Evolutionary conservation across 768 basidiomycete species (phyloP).

Genomic region (Boletus vinaceobasis): DNA sequence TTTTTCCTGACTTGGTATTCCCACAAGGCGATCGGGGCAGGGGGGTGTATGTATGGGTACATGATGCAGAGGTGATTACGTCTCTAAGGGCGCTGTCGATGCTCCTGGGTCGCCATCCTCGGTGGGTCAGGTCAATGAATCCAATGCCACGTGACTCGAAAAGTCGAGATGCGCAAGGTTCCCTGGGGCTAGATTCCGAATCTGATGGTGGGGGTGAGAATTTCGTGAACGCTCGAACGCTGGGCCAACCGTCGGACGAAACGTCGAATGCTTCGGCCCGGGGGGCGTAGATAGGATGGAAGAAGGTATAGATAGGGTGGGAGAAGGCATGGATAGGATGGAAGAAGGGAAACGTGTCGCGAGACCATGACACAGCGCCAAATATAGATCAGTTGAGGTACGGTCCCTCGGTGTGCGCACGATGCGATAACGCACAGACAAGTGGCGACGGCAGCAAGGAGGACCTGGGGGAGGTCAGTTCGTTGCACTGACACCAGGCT

Average conservation of each 20-base stretch:
- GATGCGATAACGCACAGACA: slow-evolving; percentile 11
- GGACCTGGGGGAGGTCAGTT: background rate
- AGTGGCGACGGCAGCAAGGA: background rate
- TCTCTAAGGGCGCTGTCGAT: slow-evolving; percentile 2
- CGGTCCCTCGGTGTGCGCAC: background rate
- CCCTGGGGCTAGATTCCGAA: background rate
- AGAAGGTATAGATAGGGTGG: background rate
- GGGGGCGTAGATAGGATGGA: slow-evolving; percentile 6
- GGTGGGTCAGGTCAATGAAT: background rate
- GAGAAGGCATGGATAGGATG: background rate
- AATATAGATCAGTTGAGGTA: slow-evolving; percentile 3
- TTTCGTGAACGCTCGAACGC: slow-evolving; percentile 5
- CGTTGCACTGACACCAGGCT: background rate
- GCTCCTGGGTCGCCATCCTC: background rate
- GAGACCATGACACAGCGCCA: slow-evolving; percentile 2
- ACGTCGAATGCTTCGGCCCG: background rate
- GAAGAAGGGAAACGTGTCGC: slow-evolving; percentile 14
- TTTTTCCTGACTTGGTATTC: background rate
- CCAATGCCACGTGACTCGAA: background rate
- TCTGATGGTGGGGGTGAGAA: background rate
- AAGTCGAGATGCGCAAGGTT: background rate
- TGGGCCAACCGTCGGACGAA: background rate
- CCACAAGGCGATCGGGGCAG: slow-evolving; percentile 19
- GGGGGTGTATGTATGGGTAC: background rate
- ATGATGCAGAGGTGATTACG: slow-evolving; percentile 9